A percentile compares a stretch with the other conserved stretches of the same genome.
These are phyloP conservation scores for Ustanciosporium gigantosporum DNA, from an alignment of 1,284 basidiomycete genomes.

Conservation along the genomic window DNA sequence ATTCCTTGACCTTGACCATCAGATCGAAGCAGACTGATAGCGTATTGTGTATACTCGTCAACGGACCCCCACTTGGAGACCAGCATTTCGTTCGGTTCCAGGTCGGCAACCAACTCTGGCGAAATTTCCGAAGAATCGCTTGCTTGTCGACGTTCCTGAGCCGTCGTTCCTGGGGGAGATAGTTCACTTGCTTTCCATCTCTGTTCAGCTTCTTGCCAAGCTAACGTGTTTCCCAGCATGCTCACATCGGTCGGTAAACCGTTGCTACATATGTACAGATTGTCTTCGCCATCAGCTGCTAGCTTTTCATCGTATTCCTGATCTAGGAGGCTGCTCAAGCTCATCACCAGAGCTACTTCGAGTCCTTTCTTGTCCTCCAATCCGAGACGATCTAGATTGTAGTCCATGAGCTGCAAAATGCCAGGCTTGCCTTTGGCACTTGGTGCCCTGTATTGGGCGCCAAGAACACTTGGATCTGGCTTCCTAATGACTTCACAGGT, in stretches of 20 bases:
- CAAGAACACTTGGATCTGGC: conserved; percentile 79
- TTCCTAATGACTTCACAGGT: conserved; percentile 72
- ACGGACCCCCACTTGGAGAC: conserved; percentile 70
- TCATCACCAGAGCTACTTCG: conserved; percentile 76
- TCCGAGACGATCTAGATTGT: conserved; percentile 80
- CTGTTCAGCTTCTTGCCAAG: conserved; percentile 20
- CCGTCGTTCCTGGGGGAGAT: not conserved
- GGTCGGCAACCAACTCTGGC: conserved; percentile 7
- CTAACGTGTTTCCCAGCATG: conserved; percentile 6
- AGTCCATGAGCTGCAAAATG: conserved; percentile 79
- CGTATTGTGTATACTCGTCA: conserved; percentile 73
- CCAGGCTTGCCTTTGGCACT: conserved; percentile 70
- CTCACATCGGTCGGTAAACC: conserved; percentile 25
- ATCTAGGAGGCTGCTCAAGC: conserved; percentile 76
- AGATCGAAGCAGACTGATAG: conserved; percentile 70
- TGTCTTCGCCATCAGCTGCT: conserved; percentile 12
- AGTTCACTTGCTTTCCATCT: not conserved
- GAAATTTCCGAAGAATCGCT: not conserved
- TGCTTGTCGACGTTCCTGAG: not conserved
- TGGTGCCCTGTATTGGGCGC: conserved; percentile 74
- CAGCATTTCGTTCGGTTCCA: conserved; percentile 69
- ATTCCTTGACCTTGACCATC: conserved; percentile 62
- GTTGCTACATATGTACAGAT: conserved; percentile 31
- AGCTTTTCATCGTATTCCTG: conserved; percentile 65
- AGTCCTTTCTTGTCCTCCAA: conserved; percentile 71